These are phyloP conservation scores for Emmonsiellopsis sp. DNA, from an alignment of 2,329 filamentous ascomycete genomes.

Conservation along the genomic window DNA sequence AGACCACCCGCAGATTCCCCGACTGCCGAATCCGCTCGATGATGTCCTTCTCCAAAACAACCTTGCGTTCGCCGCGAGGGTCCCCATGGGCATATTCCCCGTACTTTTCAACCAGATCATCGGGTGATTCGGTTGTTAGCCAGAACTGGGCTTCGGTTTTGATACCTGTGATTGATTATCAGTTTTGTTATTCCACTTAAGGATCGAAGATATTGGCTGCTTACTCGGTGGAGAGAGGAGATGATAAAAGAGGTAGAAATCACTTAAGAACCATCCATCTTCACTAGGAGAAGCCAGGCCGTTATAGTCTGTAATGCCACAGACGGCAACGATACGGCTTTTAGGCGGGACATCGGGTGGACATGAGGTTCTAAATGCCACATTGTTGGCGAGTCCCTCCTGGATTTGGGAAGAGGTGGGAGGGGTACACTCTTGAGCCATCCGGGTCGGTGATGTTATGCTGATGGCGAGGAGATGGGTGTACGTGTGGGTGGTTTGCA, in stretches of 20 bases:
- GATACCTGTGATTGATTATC: background rate
- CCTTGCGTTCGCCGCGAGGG: conserved; percentile 2
- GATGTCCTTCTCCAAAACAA: conserved; percentile 8
- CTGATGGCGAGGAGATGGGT: too few relatives aligned
- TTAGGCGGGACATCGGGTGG: background rate
- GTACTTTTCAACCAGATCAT: conserved; percentile 10
- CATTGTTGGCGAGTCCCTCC: background rate
- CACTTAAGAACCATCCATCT: background rate
- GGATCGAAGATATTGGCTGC: background rate
- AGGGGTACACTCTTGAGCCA: too few relatives aligned
- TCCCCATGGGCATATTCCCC: conserved; percentile 10
- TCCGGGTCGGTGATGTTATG: too few relatives aligned
- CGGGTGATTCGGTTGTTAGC: conserved; percentile 9
- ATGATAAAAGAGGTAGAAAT: background rate
- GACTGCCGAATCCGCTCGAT: background rate
- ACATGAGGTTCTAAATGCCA: background rate
- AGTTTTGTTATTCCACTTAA: background rate
- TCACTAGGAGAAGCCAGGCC: background rate
- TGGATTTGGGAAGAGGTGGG: too few relatives aligned
- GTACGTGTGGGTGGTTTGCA: too few relatives aligned
- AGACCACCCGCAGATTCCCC: background rate
- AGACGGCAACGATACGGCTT: background rate
- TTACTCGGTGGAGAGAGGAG: background rate
- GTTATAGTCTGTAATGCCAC: background rate
- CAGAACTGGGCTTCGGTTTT: background rate